These are phyloP conservation scores for Cicer yamashitae DNA, from an alignment of 306 rosid species.

Conservation along the genomic window DNA sequence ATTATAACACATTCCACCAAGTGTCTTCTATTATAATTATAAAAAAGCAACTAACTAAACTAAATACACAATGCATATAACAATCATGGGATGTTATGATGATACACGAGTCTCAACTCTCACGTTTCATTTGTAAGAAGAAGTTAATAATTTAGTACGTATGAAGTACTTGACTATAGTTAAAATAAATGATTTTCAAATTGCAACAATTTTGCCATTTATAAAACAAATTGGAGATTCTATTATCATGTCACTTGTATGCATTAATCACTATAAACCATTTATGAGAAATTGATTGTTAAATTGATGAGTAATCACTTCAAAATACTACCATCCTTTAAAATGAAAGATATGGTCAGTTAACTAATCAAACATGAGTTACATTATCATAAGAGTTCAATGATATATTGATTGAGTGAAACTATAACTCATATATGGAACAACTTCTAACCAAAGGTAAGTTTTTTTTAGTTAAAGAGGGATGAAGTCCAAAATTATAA, in stretches of 20 bases:
- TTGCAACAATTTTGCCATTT: conserved; percentile 27
- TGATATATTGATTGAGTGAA: conserved; percentile 35
- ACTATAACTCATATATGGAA: background rate
- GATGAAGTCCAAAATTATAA: too few relatives aligned
- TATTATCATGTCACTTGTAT: conserved; percentile 43
- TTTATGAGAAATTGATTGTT: conserved; percentile 42
- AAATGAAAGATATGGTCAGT: conserved; percentile 21
- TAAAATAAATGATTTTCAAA: conserved; percentile 47
- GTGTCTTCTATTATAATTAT: conserved; percentile 48
- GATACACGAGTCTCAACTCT: conserved; percentile 59
- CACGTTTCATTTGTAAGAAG: conserved; percentile 52
- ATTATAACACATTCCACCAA: conserved; percentile 47
- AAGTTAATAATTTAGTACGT: conserved; percentile 48
- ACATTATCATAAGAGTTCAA: conserved; percentile 19
- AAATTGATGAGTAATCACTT: conserved; percentile 37
- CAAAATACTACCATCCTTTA: conserved; percentile 40
- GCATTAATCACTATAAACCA: background rate
- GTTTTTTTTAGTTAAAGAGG: too few relatives aligned
- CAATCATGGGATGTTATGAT: conserved; percentile 59
- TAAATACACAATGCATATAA: conserved; percentile 39
- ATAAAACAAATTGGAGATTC: conserved; percentile 48
- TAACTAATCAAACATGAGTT: conserved; percentile 21
- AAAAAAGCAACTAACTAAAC: conserved; percentile 42
- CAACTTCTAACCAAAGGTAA: background rate
- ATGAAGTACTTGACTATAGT: conserved; percentile 46